These are phyloP conservation scores for Populus nigra DNA, from an alignment of 345 rosid species.

Conservation along the genomic window DNA sequence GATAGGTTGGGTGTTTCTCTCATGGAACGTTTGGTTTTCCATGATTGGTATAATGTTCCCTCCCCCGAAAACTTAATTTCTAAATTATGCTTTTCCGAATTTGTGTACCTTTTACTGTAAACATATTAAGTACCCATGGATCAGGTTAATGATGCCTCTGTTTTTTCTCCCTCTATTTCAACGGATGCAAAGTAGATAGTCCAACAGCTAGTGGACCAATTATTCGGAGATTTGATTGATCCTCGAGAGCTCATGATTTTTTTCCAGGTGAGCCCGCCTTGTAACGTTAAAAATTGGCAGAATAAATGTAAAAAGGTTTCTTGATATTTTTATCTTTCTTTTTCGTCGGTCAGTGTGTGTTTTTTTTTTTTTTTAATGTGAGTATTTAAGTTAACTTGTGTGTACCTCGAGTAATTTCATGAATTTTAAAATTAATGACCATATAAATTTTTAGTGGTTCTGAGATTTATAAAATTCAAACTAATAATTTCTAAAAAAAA, in stretches of 20 bases:
- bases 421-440: too few relatives aligned
- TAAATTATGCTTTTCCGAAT: not conserved
- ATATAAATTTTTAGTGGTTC: too few relatives aligned
- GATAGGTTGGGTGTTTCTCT: slow-evolving; percentile 17
- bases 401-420: too few relatives aligned
- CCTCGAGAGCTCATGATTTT: not conserved
- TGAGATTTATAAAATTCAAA: too few relatives aligned
- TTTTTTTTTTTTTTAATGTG: too few relatives aligned
- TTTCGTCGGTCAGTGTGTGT: too few relatives aligned
- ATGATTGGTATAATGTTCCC: not conserved
- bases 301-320: too few relatives aligned
- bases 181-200: not conserved
- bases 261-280: too few relatives aligned
- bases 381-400: too few relatives aligned
- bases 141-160: not conserved
- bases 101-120: not conserved
- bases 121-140: not conserved
- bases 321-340: too few relatives aligned
- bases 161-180: not conserved
- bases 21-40: not conserved
- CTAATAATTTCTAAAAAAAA: too few relatives aligned
- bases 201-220: not conserved
- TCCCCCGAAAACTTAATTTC: not conserved
- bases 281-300: too few relatives aligned
- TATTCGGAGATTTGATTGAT: not conserved